Evolutionary conservation across 768 basidiomycete genomes (phyloP).

Genomic region (Lactarius akahatsu): DNA sequence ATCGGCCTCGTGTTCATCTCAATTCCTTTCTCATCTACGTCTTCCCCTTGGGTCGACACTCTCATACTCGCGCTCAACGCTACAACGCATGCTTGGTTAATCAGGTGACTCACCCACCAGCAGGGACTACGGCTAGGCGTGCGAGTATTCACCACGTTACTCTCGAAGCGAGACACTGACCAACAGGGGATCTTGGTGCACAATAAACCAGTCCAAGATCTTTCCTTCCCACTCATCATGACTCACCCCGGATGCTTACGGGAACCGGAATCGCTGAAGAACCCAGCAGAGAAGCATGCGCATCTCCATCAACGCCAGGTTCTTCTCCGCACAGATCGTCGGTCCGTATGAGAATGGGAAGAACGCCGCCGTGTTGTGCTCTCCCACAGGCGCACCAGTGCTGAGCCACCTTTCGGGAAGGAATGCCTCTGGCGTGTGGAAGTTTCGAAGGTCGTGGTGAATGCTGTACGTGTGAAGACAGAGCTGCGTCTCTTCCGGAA

Average conservation of each 20-base stretch:
- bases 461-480: neutral
- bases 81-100: too few species aligned
- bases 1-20: too few species aligned
- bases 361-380: constrained; percentile 22
- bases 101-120: too few species aligned
- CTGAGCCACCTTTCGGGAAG: constrained; percentile 2
- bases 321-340: constrained; percentile 27
- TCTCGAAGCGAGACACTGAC: neutral
- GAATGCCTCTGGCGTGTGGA: neutral
- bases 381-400: neutral
- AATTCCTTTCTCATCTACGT: too few species aligned
- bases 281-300: constrained; percentile 4
- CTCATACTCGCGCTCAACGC: too few species aligned
- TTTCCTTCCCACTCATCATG: neutral
- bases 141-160: neutral
- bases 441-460: constrained; percentile 2
- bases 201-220: neutral
- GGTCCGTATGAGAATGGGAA: constrained; percentile 31
- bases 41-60: too few species aligned
- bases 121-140: too few species aligned
- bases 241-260: neutral
- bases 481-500: constrained; percentile 10
- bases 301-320: constrained; percentile 28
- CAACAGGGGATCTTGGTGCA: neutral
- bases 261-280: neutral